A percentile compares a stretch with the other conserved stretches of the same genome.
These are phyloP conservation scores for Rhodomyrtus tomentosa DNA, from an alignment of 345 rosid genomes.

Conservation along the genomic window DNA sequence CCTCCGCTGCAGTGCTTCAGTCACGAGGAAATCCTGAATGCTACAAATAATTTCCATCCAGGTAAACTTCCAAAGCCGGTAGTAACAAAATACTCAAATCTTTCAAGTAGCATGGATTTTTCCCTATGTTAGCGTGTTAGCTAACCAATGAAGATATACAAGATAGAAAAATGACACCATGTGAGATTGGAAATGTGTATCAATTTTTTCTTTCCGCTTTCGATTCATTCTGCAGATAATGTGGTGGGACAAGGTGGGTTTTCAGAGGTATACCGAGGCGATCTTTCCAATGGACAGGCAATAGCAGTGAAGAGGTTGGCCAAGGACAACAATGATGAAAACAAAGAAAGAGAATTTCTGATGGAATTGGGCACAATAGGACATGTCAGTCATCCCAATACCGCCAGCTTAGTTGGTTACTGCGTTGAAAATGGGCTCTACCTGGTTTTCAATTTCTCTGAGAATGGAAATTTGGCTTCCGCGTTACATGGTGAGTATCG, in stretches of 20 bases:
- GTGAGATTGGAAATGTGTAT: neutral
- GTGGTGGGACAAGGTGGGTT: conserved; percentile 79
- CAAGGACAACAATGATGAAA: conserved; percentile 60
- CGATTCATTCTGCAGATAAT: conserved; percentile 23
- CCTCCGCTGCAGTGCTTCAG: conserved; percentile 59
- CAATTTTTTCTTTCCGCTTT: neutral
- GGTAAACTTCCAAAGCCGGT: conserved; percentile 19
- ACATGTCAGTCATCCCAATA: conserved; percentile 78
- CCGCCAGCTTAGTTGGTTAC: conserved; percentile 72
- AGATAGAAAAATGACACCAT: neutral
- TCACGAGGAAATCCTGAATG: conserved; percentile 58
- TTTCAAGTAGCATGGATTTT: neutral
- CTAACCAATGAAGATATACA: neutral
- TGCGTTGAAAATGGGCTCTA: conserved; percentile 83
- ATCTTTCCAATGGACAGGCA: conserved; percentile 53
- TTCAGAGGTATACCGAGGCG: conserved; percentile 89
- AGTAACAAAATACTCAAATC: neutral
- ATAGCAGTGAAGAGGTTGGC: conserved; percentile 83
- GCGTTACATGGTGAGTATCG: conserved; percentile 66
- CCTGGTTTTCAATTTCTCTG: conserved; percentile 69
- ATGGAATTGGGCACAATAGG: conserved; percentile 74
- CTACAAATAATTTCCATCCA: conserved; percentile 58
- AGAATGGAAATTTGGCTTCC: conserved; percentile 63
- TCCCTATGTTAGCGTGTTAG: neutral
- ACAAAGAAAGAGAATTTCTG: conserved; percentile 80